A percentile compares a stretch with the other conserved stretches of the same genome.
Conservation (phyloP, 441 rosid genomes). For the Euphorbia schlechtendalii region DNA sequence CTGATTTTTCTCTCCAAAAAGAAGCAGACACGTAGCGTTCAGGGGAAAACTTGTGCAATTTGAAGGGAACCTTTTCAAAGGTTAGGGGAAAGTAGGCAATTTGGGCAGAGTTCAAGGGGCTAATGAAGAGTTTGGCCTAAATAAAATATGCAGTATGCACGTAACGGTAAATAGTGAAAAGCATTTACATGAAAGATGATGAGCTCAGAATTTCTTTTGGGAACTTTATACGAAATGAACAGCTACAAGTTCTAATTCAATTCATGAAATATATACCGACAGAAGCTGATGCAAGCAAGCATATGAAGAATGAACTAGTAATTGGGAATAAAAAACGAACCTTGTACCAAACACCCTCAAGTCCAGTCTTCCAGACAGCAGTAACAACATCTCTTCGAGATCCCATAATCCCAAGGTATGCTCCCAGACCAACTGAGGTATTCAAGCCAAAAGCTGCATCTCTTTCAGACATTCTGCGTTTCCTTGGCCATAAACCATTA, state of each 20-base stretch:
- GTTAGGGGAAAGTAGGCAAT: too few species aligned
- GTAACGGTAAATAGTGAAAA: neutral
- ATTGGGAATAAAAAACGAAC: too few species aligned
- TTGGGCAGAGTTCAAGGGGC: too few species aligned
- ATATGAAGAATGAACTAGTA: too few species aligned
- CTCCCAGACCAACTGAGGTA: slow-evolving; percentile 86
- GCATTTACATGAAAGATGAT: neutral
- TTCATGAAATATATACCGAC: neutral
- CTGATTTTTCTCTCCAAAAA: too few species aligned
- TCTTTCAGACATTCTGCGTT: slow-evolving; percentile 95
- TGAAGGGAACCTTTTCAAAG: too few species aligned
- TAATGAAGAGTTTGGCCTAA: too few species aligned
- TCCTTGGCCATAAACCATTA: slow-evolving; percentile 90
- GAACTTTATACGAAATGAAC: neutral
- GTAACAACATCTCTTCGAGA: slow-evolving; percentile 98
- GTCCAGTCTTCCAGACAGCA: slow-evolving; percentile 94
- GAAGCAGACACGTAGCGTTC: too few species aligned
- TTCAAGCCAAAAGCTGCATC: slow-evolving; percentile 98
- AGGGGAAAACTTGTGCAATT: too few species aligned
- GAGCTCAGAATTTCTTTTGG: neutral
- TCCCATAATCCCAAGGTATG: slow-evolving; percentile 99
- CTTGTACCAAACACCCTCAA: slow-evolving; percentile 98
- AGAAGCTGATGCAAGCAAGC: too few species aligned
- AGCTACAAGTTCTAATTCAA: neutral
- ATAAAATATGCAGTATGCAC: too few species aligned